phyloP scores from a whole-genome alignment of 192 early-diverging fungal species.

The Gonapodya prolifera region DNA sequence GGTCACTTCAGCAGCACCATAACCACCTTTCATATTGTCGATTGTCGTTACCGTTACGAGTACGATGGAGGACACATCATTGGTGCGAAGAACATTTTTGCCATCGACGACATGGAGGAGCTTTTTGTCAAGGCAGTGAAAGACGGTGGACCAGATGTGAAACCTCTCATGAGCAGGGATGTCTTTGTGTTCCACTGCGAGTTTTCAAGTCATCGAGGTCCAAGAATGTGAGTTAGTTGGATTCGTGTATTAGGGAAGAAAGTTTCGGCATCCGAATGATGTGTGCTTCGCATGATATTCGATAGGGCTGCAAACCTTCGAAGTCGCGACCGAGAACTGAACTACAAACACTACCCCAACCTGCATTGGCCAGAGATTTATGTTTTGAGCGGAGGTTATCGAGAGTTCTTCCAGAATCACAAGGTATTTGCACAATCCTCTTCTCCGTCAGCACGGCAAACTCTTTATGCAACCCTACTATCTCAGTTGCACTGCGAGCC shows the following conservation, averaged over 20 bases:
- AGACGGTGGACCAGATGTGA: slow-evolving; percentile 24
- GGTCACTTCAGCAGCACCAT: slow-evolving; percentile 43
- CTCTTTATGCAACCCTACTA: not conserved
- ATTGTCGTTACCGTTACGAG: slow-evolving; percentile 81
- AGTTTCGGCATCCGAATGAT: not conserved
- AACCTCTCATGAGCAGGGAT: not conserved
- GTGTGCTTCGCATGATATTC: not conserved
- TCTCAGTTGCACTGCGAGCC: slow-evolving; percentile 45
- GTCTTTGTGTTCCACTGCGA: slow-evolving; percentile 75
- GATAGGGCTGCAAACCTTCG: slow-evolving; percentile 57
- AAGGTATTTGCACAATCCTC: slow-evolving; percentile 16
- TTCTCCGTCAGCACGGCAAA: not conserved
- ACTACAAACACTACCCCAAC: slow-evolving; percentile 55
- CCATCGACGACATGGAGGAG: slow-evolving; percentile 38
- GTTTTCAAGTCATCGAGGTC: slow-evolving; percentile 67
- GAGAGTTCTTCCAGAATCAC: slow-evolving; percentile 47
- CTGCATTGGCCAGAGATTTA: slow-evolving; percentile 77
- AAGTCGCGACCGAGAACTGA: slow-evolving; percentile 57
- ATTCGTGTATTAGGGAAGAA: not conserved
- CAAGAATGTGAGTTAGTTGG: slow-evolving; percentile 47
- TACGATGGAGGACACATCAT: slow-evolving; percentile 74
- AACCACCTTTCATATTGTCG: slow-evolving; percentile 57
- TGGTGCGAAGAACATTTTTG: slow-evolving; percentile 57
- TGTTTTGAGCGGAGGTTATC: slow-evolving; percentile 74
- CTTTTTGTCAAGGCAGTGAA: slow-evolving; percentile 37